A percentile compares a stretch with the other conserved stretches of the same genome.
These are phyloP conservation scores for Rutstroemia sp. DNA, from an alignment of 2,329 filamentous ascomycete species.

Conservation along the genomic window DNA sequence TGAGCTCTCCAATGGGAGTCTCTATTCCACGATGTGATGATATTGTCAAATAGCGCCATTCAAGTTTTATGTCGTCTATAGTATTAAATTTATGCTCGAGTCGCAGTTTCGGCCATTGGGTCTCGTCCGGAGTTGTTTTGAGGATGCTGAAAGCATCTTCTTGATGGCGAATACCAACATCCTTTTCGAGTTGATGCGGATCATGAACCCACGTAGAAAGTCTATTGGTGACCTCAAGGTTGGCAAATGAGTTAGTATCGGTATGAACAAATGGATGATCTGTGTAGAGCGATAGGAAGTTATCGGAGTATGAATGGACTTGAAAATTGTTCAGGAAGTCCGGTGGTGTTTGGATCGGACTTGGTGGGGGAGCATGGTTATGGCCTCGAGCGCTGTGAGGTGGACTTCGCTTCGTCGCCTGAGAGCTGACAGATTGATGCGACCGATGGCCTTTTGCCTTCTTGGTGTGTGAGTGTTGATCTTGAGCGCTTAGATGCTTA, in stretches of 20 bases:
- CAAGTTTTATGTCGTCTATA: conserved; percentile 41
- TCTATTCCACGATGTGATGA: conserved; percentile 30
- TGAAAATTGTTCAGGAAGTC: conserved; percentile 55
- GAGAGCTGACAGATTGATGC: conserved; percentile 67
- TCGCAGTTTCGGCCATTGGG: conserved; percentile 26
- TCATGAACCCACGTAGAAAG: conserved; percentile 75
- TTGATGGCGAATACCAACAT: conserved; percentile 46
- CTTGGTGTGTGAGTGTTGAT: conserved; percentile 56
- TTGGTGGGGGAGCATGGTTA: conserved; percentile 53
- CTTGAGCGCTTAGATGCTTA: conserved; percentile 40
- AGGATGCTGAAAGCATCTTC: conserved; percentile 57
- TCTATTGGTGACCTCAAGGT: conserved; percentile 65
- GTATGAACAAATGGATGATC: conserved; percentile 50
- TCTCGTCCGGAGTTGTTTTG: conserved; percentile 26
- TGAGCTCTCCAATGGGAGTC: conserved; percentile 57
- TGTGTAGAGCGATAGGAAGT: conserved; percentile 70
- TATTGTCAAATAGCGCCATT: conserved; percentile 60
- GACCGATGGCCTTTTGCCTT: conserved; percentile 78
- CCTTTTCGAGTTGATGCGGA: conserved; percentile 57
- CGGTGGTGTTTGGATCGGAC: conserved; percentile 69
- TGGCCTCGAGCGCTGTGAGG: conserved; percentile 53
- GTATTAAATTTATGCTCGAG: conserved; percentile 21
- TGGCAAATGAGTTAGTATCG: conserved; percentile 71
- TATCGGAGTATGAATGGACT: conserved; percentile 63
- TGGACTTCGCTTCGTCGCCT: conserved; percentile 54